Base-by-base conservation (phyloP, 805 yeast species). In the Wickerhamomyces kurtzmanii region DNA sequence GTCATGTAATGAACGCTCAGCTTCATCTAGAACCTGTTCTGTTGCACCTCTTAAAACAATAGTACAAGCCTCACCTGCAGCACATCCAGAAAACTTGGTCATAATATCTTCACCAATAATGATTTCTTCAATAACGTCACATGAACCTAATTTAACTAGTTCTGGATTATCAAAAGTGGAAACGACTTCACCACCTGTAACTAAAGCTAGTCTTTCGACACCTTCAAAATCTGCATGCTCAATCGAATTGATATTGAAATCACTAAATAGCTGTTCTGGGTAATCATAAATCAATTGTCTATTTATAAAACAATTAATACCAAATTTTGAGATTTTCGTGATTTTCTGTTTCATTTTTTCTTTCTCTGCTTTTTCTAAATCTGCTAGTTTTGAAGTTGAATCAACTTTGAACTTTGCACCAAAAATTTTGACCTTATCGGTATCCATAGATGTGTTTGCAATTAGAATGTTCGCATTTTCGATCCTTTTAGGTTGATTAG, bases 321-420 rank as follows among this genome's bases (percentile, higher is more conserved):
- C 82, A 52, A 84, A 93, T 40, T 76, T 76, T 51, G 85, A 74
- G 54, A 91, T 91, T 53, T 86, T 85, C 33, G 76, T 86, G 39
- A 91, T 85, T 57, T 91, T 91, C 31, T 53, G 62, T 57, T 75
- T 81, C 97, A 91, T 89, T 64, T 89, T 91, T 33, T 74, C 80
- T 58, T 79, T 81, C 62, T 91, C 98, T 17, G 96, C 96, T 49
- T 81, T 75, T 59, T 87, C 96, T 42, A 87, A 68, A 44, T 86
- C 94, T 5, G 96, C 96, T 46, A 91, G 69, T 54, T 91, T 91
- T 35, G 89, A 71, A 7, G 97, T 91, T 14, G 94, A 76, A 55
- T 89, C 96, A 26, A 91, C 97, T 57, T 86, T 84, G 62, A 91
- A 87, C 55, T 91, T 87, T 34, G 98, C 96, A 37, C 98, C 98